These are phyloP conservation scores for Cerrena zonata DNA, from an alignment of 1,284 basidiomycete species.

Conservation along the genomic window DNA sequence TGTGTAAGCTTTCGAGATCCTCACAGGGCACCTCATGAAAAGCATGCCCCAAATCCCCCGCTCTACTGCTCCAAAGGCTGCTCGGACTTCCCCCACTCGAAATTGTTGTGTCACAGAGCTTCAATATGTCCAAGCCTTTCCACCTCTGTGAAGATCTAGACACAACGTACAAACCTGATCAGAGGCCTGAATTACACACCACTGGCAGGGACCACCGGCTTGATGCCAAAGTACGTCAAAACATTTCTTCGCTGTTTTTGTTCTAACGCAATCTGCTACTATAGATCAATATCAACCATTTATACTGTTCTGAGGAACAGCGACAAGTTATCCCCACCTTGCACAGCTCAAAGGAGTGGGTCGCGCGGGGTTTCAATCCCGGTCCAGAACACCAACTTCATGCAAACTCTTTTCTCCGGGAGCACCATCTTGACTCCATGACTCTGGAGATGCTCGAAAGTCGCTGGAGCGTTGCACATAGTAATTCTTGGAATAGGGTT, in stretches of 20 bases:
- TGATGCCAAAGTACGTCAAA: neutral
- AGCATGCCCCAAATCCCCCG: no score
- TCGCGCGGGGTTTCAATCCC: neutral
- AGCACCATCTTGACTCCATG: neutral
- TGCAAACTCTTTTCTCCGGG: neutral
- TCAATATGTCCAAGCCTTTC: no score
- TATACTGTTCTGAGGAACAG: constrained; percentile 4
- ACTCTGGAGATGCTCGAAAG: constrained; percentile 6
- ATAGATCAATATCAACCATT: constrained; percentile 1
- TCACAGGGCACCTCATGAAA: no score
- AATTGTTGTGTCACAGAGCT: no score
- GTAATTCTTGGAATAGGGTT: constrained; percentile 3
- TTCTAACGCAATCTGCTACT: neutral
- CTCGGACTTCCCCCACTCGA: no score
- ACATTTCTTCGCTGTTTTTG: neutral
- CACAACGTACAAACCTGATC: no score
- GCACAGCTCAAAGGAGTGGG: neutral
- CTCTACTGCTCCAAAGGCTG: no score
- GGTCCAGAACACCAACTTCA: neutral
- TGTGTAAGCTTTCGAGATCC: no score
- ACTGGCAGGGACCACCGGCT: no score
- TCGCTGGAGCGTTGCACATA: constrained; percentile 3
- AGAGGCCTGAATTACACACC: no score
- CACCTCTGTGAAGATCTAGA: no score
- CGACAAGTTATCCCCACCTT: neutral